Base-by-base conservation (phyloP, 2,329 filamentous ascomycete species). In the Venturiaceae sp. region DNA sequence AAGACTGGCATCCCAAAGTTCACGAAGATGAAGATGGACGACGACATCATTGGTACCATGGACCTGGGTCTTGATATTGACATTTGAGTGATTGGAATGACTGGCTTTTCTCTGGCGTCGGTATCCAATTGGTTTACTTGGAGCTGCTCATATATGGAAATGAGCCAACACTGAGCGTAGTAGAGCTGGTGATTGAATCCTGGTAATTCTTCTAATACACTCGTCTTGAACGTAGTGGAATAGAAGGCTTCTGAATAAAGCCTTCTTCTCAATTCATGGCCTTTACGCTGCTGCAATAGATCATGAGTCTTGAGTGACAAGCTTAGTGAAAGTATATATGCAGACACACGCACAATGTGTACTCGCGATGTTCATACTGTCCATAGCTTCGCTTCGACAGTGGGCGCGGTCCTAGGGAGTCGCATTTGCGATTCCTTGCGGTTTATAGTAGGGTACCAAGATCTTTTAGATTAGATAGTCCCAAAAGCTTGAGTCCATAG, bases 51-150 rank as follows among this genome's bases (percentile, higher is more conserved):
- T 71, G 91, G 87, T 1, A 82, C 85, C 28, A 77, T 97, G 76
- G 94, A 97, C 70, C 75, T 97, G 65, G 92, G 90, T 30, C 90
- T 97, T 69, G 92, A 97, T 65, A 85, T 96, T 66, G 91, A 95
- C 64, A 90, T 95, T 65, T 57, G 55, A 57, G 19, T 30, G 26
- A 50, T 50, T 30, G 13, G 26, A 26, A 30, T 30, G 26, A 23
- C 44, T 50, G 16, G 44, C 26, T 8, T 30, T 30, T 26, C 3
- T 7, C 2, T 50, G 26, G 44, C 44, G 26, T 26, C 9, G 23
- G 13, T n/a, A 7, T 41, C 23, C 14, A 13, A 28, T 26, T 11
- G 26, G 21, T 9, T 13, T n/a, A 50, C 30, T 30, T 13, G 26
- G 23, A 23, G 30, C n/a, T 28, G 21, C 6, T 21, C 23, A 47